Percentiles rank a stretch among this genome's conserved stretches.
These are phyloP conservation scores for Antitrichia curtipendula DNA, from an alignment of 225 moss, liverwort and hornwort species.

Conservation along the genomic window DNA sequence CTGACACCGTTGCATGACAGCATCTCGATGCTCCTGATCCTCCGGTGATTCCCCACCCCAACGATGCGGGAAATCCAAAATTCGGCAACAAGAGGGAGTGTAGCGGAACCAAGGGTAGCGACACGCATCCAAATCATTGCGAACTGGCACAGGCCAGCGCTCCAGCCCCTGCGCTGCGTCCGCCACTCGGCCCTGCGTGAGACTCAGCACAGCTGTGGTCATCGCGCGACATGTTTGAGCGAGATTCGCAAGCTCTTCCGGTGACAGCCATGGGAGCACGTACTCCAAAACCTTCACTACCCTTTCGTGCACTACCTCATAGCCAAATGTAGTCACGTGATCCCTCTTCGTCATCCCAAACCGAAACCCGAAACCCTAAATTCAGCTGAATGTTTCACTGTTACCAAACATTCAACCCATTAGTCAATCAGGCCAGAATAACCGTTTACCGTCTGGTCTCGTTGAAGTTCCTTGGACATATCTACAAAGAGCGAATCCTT, in stretches of 20 bases:
- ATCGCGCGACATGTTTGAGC: conserved; percentile 32
- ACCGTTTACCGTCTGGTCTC: neutral
- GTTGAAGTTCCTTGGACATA: neutral
- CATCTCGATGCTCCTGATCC: neutral
- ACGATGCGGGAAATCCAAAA: neutral
- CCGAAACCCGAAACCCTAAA: neutral
- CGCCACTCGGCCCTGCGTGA: conserved; percentile 29
- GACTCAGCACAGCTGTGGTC: conserved; percentile 24
- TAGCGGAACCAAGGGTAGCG: conserved; percentile 73
- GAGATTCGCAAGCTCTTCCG: conserved; percentile 34
- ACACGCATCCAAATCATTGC: conserved; percentile 53
- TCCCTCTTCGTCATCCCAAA: conserved; percentile 2
- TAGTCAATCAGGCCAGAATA: neutral
- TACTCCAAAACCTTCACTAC: conserved; percentile 5
- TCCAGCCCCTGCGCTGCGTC: conserved; percentile 73
- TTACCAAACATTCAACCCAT: neutral
- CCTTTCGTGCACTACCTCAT: neutral
- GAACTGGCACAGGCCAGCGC: conserved; percentile 38
- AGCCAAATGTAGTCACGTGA: neutral
- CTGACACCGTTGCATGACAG: conserved; percentile 15
- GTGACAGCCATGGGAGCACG: conserved; percentile 37
- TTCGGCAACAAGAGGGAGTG: conserved; percentile 48
- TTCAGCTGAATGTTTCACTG: neutral
- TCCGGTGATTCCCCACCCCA: conserved; percentile 33
- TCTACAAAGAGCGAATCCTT: neutral